Evolutionary conservation across 208 protist genomes (phyloP).

Genomic region (Baffinella frigidus): DNA sequence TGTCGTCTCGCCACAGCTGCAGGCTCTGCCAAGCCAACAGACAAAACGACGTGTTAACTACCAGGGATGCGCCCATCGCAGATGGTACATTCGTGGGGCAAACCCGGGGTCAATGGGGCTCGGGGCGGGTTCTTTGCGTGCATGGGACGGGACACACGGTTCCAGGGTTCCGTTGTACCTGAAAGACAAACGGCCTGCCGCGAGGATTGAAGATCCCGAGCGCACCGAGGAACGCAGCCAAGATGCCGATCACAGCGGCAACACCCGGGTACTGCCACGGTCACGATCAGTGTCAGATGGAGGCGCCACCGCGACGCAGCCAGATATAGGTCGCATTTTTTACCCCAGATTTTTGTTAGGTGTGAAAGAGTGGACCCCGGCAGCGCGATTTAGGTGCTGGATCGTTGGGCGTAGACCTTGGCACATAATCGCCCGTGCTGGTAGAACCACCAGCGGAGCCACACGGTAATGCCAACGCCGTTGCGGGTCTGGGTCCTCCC

Average conservation of each 20-base stretch:
- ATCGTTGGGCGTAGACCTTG: not conserved
- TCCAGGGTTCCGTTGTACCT: not conserved
- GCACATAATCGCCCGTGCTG: not conserved
- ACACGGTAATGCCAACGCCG: too few relatives aligned
- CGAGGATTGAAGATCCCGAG: conserved; percentile 42
- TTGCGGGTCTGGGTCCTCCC: too few relatives aligned
- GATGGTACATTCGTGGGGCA: too few relatives aligned
- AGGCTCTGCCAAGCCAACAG: not conserved
- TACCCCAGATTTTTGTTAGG: too few relatives aligned
- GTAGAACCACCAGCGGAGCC: conserved; percentile 16
- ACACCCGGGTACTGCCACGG: not conserved
- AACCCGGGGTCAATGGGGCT: too few relatives aligned
- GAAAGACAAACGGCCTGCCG: conserved; percentile 9
- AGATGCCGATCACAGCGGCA: not conserved
- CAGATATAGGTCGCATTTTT: too few relatives aligned
- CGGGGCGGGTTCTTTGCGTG: not conserved
- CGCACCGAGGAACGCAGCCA: not conserved
- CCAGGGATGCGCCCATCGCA: too few relatives aligned
- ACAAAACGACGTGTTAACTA: too few relatives aligned
- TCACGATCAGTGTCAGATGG: not conserved
- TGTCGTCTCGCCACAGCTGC: not conserved
- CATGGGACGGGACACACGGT: not conserved
- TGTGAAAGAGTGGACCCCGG: not conserved
- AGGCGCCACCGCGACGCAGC: too few relatives aligned
- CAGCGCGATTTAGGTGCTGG: not conserved